These are phyloP conservation scores for Fusarium gaditjirri DNA, from an alignment of 2,329 filamentous ascomycete genomes.

Conservation along the genomic window DNA sequence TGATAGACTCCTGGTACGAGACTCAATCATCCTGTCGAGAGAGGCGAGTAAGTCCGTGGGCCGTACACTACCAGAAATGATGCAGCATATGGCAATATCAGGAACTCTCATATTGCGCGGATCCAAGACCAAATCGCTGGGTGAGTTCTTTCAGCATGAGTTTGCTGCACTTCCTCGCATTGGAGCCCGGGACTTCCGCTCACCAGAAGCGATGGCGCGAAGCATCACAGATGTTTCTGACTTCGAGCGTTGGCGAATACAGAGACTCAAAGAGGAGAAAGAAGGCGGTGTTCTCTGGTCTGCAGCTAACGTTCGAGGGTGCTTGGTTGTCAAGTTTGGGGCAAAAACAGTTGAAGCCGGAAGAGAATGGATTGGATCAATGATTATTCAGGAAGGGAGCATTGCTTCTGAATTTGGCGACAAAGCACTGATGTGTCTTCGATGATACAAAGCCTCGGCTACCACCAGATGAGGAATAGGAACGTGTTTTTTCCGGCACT, in stretches of 20 bases:
- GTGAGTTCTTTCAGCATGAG: constrained; percentile 80
- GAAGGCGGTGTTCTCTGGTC: constrained; percentile 78
- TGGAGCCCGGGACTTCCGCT: constrained; percentile 81
- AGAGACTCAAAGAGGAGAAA: constrained; percentile 68
- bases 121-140: constrained; percentile 71
- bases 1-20: constrained; percentile 79
- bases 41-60: constrained; percentile 55
- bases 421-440: constrained; percentile 80
- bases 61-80: constrained; percentile 65
- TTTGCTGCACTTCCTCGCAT: constrained; percentile 84
- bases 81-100: constrained; percentile 80
- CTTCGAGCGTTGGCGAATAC: constrained; percentile 63
- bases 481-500: not conserved
- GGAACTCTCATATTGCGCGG: constrained; percentile 89
- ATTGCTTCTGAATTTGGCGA: constrained; percentile 79
- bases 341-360: constrained; percentile 84
- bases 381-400: constrained; percentile 80
- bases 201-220: constrained; percentile 59
- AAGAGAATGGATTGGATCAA: constrained; percentile 79
- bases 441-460: constrained; percentile 48
- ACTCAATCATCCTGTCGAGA: constrained; percentile 80
- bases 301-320: constrained; percentile 81
- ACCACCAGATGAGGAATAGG: not conserved
- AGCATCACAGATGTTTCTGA: constrained; percentile 52
- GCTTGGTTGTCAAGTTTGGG: constrained; percentile 91